phyloP scores from a whole-genome alignment of 2,329 filamentous ascomycete genomes.

The Aspergillus felis region DNA sequence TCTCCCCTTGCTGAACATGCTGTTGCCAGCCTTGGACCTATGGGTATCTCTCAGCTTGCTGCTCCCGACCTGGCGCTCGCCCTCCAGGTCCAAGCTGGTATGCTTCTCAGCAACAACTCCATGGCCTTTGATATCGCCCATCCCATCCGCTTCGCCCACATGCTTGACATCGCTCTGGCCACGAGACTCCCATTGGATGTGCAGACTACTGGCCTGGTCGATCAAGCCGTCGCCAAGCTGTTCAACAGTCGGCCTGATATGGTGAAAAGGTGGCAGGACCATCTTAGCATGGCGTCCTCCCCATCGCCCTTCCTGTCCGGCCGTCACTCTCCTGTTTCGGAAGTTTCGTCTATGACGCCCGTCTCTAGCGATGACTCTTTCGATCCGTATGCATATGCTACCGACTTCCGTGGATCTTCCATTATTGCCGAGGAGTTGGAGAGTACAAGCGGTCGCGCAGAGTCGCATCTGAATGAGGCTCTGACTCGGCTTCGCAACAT shows the following conservation, averaged over 20 bases:
- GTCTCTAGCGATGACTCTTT: constrained; percentile 73
- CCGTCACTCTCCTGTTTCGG: constrained; percentile 38
- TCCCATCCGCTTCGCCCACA: constrained; percentile 57
- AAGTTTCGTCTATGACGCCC: constrained; percentile 51
- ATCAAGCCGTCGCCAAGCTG: constrained; percentile 55
- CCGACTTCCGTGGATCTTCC: constrained; percentile 89
- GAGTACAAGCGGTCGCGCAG: constrained; percentile 68
- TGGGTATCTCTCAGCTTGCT: constrained; percentile 55
- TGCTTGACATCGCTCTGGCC: constrained; percentile 56
- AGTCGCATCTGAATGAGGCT: constrained; percentile 72
- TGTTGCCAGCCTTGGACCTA: constrained; percentile 57
- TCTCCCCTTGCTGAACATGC: constrained; percentile 58
- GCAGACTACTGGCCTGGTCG: constrained; percentile 54
- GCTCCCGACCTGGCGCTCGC: constrained; percentile 53
- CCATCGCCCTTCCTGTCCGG: constrained; percentile 43
- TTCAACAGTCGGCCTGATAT: constrained; percentile 45
- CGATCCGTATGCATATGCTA: constrained; percentile 85
- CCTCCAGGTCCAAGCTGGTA: constrained; percentile 56
- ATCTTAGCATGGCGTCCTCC: constrained; percentile 43
- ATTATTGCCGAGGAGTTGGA: constrained; percentile 88
- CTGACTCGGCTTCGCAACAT: constrained; percentile 85
- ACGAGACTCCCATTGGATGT: constrained; percentile 52
- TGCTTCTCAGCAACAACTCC: constrained; percentile 38
- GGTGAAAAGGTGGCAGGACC: constrained; percentile 55
- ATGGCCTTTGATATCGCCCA: constrained; percentile 53